phyloP scores from a whole-genome alignment of 108 stramenopile genomes.

The Schizochytrium sp. region DNA sequence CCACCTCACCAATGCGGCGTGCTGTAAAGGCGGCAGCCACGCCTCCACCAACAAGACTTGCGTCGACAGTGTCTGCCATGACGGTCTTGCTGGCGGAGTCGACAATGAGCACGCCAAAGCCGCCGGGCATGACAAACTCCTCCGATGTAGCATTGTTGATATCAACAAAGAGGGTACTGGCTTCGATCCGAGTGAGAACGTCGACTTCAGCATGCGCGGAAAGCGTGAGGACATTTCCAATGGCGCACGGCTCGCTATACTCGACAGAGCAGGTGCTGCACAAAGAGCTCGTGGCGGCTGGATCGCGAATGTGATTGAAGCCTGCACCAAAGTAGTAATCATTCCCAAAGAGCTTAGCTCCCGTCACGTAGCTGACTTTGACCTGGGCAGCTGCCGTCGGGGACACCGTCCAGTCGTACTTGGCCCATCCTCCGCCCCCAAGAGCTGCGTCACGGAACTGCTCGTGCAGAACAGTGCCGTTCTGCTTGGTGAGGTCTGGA shows the following conservation, averaged over 20 bases:
- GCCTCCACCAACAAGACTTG: background rate
- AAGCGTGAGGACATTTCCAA: background rate
- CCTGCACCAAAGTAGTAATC: background rate
- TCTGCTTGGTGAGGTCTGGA: background rate
- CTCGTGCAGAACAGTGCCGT: background rate
- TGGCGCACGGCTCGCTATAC: background rate
- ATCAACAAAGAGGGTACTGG: background rate
- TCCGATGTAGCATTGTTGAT: background rate
- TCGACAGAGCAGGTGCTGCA: background rate
- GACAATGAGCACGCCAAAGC: background rate
- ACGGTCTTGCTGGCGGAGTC: background rate
- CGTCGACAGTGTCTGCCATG: background rate
- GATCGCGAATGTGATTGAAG: background rate
- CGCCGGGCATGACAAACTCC: background rate
- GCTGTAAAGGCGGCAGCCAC: background rate
- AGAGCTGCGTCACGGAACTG: background rate
- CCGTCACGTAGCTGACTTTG: background rate
- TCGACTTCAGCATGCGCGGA: background rate
- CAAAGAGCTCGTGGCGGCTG: background rate
- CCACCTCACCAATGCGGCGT: background rate
- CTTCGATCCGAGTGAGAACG: background rate
- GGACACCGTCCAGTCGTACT: background rate
- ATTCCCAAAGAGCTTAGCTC: background rate
- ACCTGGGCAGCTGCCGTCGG: background rate
- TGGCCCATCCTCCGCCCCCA: background rate